Percentiles rank a stretch among this genome's conserved stretches.
Conservation (phyloP, 352 stramenopile species). For the Phytophthora pluvialis region DNA sequence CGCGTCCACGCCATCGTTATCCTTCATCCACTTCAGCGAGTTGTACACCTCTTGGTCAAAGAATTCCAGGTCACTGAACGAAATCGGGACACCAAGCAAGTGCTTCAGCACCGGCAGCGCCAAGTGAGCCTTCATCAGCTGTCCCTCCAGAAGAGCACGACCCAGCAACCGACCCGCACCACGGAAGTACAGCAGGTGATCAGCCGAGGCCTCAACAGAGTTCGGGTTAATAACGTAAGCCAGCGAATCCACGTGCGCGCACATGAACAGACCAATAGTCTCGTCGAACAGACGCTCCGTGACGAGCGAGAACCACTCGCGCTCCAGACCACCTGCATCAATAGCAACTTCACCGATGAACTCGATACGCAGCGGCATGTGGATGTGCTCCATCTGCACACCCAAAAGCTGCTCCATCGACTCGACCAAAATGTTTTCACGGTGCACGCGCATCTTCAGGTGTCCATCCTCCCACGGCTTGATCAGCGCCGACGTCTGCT, state of each 20-base stretch:
- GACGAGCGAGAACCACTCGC: constrained; percentile 90
- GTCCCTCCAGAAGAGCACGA: constrained; percentile 96
- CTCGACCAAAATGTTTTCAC: constrained; percentile 85
- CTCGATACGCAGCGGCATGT: constrained; percentile 88
- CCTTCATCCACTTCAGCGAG: constrained; percentile 84
- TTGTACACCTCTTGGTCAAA: constrained; percentile 90
- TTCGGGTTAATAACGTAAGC: constrained; percentile 88
- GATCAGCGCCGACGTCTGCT: constrained; percentile 84
- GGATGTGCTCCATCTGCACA: constrained; percentile 88
- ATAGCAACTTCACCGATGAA: constrained; percentile 91
- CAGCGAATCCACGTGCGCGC: constrained; percentile 78
- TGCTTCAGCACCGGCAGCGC: constrained; percentile 88
- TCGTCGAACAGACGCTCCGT: constrained; percentile 89
- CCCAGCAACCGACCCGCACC: constrained; percentile 95
- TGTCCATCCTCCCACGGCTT: constrained; percentile 88
- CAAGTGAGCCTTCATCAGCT: constrained; percentile 88
- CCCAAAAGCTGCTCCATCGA: constrained; percentile 86
- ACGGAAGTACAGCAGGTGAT: constrained; percentile 98
- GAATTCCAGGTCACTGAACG: constrained; percentile 91
- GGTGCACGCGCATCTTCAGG: constrained; percentile 86
- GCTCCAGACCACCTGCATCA: constrained; percentile 89
- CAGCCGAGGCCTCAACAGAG: constrained; percentile 83
- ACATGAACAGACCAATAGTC: constrained; percentile 89
- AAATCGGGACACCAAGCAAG: constrained; percentile 84
- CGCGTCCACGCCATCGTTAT: constrained; percentile 82